These are phyloP conservation scores for Daldinia vernicosa DNA, from an alignment of 495 filamentous ascomycete genomes.

Conservation along the genomic window DNA sequence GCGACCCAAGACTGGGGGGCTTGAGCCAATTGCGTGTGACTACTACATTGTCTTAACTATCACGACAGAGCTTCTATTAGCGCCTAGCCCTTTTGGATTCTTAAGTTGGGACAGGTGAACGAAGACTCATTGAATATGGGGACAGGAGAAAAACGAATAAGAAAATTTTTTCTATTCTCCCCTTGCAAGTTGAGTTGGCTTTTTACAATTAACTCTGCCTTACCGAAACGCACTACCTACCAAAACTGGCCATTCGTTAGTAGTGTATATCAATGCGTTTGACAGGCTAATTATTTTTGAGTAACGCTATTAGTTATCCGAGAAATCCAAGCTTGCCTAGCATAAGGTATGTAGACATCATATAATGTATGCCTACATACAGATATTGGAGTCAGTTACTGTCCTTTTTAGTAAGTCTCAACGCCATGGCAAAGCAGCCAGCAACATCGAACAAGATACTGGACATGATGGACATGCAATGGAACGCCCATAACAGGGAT, in stretches of 20 bases:
- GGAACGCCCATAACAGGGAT: constrained; percentile 34
- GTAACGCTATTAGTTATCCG: constrained; percentile 19
- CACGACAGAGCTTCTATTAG: constrained; percentile 43
- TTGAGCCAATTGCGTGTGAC: constrained; percentile 40
- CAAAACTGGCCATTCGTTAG: constrained; percentile 9
- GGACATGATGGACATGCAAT: constrained; percentile 31
- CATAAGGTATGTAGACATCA: not conserved
- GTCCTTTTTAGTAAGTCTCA: constrained; percentile 34
- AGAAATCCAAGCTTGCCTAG: constrained; percentile 15
- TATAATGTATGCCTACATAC: not conserved
- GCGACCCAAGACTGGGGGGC: constrained; percentile 31
- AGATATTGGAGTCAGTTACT: not conserved
- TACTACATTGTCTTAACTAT: constrained; percentile 41
- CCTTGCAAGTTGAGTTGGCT: constrained; percentile 10
- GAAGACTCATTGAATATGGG: constrained; percentile 21
- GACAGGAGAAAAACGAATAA: constrained; percentile 4
- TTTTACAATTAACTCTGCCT: constrained; percentile 15
- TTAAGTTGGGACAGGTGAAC: constrained; percentile 27
- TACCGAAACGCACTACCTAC: constrained; percentile 26
- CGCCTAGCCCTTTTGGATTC: constrained; percentile 35
- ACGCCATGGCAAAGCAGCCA: constrained; percentile 28
- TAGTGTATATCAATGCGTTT: constrained; percentile 31
- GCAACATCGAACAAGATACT: constrained; percentile 22
- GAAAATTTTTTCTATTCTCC: constrained; percentile 21
- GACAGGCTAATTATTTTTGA: constrained; percentile 26